Percentiles rank a stretch among this genome's conserved stretches.
Evolutionary conservation across 2,329 filamentous ascomycete genomes (phyloP).

Genomic region (Trichoderma asperellum): DNA sequence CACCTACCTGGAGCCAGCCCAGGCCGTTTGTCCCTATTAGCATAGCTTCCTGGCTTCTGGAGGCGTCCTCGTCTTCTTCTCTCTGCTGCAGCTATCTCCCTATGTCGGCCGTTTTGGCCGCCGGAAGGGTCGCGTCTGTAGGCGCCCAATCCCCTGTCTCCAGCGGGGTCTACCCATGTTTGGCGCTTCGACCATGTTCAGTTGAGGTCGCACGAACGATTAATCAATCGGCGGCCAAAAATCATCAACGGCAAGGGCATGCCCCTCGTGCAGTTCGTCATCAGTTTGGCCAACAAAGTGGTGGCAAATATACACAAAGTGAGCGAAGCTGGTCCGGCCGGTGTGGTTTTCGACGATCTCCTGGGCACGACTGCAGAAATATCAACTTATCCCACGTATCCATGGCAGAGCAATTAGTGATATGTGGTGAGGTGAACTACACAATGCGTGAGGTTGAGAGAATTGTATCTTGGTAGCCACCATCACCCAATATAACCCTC

Average conservation of each 20-base stretch:
- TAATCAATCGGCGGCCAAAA: conserved; percentile 25
- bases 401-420: not conserved
- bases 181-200: conserved; percentile 27
- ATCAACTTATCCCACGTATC: not conserved
- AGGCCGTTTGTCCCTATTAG: not conserved
- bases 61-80: not conserved
- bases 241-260: conserved; percentile 21
- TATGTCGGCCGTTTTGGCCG: conserved; percentile 27
- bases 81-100: conserved; percentile 8
- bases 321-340: conserved; percentile 29
- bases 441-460: not conserved
- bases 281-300: conserved; percentile 24
- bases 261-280: conserved; percentile 9
- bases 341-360: conserved; percentile 28
- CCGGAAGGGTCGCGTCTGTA: conserved; percentile 28
- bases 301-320: conserved; percentile 38
- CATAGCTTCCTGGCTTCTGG: conserved; percentile 12
- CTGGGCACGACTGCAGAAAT: not conserved
- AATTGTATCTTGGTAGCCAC: conserved; percentile 37
- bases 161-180: conserved; percentile 21
- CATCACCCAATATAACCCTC: conserved; percentile 36
- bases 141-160: conserved; percentile 25
- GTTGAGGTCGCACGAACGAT: conserved; percentile 31
- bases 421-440: conserved; percentile 4
- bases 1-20: conserved; percentile 9